Percentiles rank a stretch among this genome's conserved stretches.
Conservation (phyloP, 2,329 filamentous ascomycete species). For the Monascus ruber region DNA sequence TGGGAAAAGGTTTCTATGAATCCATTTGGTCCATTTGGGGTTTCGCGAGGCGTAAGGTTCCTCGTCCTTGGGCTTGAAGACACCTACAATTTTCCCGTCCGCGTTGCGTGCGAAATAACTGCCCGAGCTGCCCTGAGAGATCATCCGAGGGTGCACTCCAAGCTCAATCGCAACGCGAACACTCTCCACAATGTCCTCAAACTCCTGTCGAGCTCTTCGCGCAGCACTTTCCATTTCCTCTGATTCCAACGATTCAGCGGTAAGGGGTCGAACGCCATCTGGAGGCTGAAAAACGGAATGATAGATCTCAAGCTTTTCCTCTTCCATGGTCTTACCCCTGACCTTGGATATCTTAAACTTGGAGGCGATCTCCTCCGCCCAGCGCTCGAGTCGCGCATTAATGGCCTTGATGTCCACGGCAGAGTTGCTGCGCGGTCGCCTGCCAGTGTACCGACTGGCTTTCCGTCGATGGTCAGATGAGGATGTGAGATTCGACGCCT, state of each 20-base stretch:
- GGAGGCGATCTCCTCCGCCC: constrained; percentile 95
- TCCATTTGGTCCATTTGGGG: constrained; percentile 99
- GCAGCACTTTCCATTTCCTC: constrained; percentile 43
- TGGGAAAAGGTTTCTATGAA: constrained; percentile 92
- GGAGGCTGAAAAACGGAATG: constrained; percentile 94
- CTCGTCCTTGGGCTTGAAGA: constrained; percentile 98
- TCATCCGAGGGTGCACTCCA: constrained; percentile 87
- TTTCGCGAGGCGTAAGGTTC: constrained; percentile 95
- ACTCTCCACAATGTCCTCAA: constrained; percentile 79
- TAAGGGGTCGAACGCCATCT: constrained; percentile 71
- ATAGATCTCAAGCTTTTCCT: constrained; percentile 87
- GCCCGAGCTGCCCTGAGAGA: constrained; percentile 91
- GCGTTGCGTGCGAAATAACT: constrained; percentile 93
- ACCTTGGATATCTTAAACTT: constrained; percentile 83
- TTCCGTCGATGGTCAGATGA: constrained; percentile 35
- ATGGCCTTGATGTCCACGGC: constrained; percentile 97
- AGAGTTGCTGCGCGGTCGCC: constrained; percentile 58
- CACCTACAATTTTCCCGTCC: constrained; percentile 87
- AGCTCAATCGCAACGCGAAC: constrained; percentile 83
- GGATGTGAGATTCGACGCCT: constrained; percentile 31
- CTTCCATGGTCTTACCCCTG: constrained; percentile 62
- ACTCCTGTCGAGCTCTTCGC: constrained; percentile 65
- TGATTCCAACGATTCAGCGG: constrained; percentile 58
- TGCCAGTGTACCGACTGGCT: constrained; percentile 34
- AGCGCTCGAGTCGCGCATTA: constrained; percentile 85